phyloP scores from a whole-genome alignment of 768 basidiomycete genomes.

The Hericium erinaceus region DNA sequence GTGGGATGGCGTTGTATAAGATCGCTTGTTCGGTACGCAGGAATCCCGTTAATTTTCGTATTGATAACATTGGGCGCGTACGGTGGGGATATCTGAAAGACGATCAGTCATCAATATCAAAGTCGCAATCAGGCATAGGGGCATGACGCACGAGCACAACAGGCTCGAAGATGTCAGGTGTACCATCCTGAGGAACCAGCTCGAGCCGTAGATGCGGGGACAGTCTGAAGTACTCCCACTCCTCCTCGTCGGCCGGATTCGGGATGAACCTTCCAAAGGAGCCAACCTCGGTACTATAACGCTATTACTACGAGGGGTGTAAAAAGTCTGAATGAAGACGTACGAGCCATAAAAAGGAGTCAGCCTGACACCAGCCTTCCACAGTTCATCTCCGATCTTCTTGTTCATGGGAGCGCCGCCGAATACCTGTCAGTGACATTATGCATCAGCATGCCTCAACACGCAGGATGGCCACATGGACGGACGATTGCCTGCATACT shows the following conservation, averaged over 20 bases:
- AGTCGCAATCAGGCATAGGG: too few relatives aligned
- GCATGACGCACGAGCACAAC: conserved; percentile 26
- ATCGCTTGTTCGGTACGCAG: not conserved
- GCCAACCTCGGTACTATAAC: conserved; percentile 16
- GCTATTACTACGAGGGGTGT: too few relatives aligned
- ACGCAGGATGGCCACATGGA: too few relatives aligned
- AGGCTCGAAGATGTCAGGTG: conserved; percentile 23
- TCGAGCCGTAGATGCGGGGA: conserved; percentile 14
- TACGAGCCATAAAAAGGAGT: conserved; percentile 28
- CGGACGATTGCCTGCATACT: conserved; percentile 10
- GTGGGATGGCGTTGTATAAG: not conserved
- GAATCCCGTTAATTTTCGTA: not conserved
- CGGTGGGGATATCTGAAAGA: too few relatives aligned
- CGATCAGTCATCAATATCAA: too few relatives aligned
- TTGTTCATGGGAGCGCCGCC: conserved; percentile 30
- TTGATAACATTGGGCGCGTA: too few relatives aligned
- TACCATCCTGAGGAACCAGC: conserved; percentile 25
- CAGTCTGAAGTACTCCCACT: conserved; percentile 29
- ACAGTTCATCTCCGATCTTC: conserved; percentile 24
- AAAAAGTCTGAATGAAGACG: conserved; percentile 2
- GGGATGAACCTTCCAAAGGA: conserved; percentile 2
- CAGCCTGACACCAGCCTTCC: conserved; percentile 24
- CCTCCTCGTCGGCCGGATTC: not conserved
- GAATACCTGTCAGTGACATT: conserved; percentile 18
- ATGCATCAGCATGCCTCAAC: not conserved